Evolutionary conservation across 345 rosid species (phyloP), one percentile per base, ranked within the genome.

Genomic region (Citrus reticulata): DNA sequence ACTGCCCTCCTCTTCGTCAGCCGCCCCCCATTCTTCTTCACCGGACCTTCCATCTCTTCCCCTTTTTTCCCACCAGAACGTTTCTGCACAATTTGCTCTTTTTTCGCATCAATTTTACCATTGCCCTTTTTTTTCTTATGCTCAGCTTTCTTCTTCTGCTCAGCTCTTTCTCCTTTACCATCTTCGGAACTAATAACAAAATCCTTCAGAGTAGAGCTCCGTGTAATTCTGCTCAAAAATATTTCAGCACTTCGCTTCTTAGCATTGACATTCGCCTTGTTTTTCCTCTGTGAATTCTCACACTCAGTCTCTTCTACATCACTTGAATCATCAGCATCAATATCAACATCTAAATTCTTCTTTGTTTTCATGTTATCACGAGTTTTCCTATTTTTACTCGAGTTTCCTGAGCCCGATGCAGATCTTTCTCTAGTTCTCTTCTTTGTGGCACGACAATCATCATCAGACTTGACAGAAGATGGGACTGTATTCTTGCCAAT

Each of bases 201-300:
- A 9, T 73, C 39, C 84, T 84, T 83, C 61, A 29, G 5, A 1
- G 81, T 66, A 35, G 86, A 81, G 77, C 85, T 80, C 42, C 84
- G 78, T 64, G 78, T 89, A 85, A 87, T 87, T 81, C 91, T 82
- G 64, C 82, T 85, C 78, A 87, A 83, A 86, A 89, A 89, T 77
- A 77, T 85, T 17, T 85, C 88, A 37, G 86, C 91, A 60, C 86
- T 84, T 42, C 72, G 83, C 85, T 79, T 87, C 83, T 89, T 89
- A 22, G 85, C 80, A 71, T 54, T 79, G 13, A 35, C 65, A 16
- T 11, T 75, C 4, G 68, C 40, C 74, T 34, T 78, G 74, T 71
- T 81, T 70, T 81, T 78, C 81, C 79, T 83, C 71, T 76, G 87
- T 25, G 81, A 72, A 72, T 77, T 77, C 70, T 77, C 85, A 59